phyloP scores from a whole-genome alignment of 1,284 basidiomycete genomes.

The Ustilago sp. region DNA sequence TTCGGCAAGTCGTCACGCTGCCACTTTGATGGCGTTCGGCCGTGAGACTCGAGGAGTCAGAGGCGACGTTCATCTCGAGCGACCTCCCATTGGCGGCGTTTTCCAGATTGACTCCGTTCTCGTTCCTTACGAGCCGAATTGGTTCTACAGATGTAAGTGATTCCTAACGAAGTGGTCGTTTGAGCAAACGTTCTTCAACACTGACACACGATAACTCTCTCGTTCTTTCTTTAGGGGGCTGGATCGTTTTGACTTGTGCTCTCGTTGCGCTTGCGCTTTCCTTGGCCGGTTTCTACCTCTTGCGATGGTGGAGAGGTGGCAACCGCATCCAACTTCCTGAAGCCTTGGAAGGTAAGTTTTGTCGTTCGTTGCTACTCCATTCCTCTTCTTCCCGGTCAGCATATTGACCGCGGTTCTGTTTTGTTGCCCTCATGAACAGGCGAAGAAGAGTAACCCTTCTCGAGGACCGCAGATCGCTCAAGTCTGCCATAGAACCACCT shows the following conservation, averaged over 20 bases:
- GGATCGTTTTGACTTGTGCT: constrained; percentile 27
- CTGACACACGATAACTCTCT: background rate
- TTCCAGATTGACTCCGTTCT: constrained; percentile 86
- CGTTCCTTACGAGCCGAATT: constrained; percentile 81
- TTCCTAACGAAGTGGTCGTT: background rate
- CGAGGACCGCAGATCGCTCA: background rate
- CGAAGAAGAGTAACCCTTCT: constrained; percentile 1
- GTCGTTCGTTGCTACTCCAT: background rate
- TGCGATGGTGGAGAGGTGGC: constrained; percentile 44
- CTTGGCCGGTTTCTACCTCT: constrained; percentile 5
- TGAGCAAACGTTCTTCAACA: background rate
- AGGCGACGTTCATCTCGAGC: constrained; percentile 10
- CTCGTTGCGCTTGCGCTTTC: background rate
- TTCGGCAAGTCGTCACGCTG: constrained; percentile 78
- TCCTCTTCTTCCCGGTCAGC: background rate
- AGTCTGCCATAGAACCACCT: background rate
- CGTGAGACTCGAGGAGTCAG: constrained; percentile 75
- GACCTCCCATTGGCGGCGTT: constrained; percentile 75
- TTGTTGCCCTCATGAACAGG: constrained; percentile 5
- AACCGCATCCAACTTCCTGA: constrained; percentile 41
- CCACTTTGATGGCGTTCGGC: constrained; percentile 82
- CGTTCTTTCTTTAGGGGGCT: constrained; percentile 31
- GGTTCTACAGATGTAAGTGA: constrained; percentile 63
- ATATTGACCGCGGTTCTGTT: background rate
- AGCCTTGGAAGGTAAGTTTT: constrained; percentile 32